Base-by-base conservation (phyloP, 1,139 yeast genomes). In the Yarrowia galli region DNA sequence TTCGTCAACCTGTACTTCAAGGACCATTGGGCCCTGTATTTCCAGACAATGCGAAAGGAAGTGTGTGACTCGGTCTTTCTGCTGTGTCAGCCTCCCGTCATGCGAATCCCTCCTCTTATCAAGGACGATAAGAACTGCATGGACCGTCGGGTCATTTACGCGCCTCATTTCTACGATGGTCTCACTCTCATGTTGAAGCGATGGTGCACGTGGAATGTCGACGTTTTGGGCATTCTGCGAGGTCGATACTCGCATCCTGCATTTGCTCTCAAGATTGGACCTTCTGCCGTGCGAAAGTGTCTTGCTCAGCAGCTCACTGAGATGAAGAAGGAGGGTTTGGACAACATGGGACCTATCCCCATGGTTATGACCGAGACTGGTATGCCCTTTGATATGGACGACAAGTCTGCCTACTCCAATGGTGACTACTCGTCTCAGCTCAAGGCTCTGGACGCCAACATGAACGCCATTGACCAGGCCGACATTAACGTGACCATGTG, bases 381-480 rank as follows among this genome's bases (percentile, higher is more conserved):
- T 1, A 90, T 91, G 91, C 97, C 97, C 3, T 90, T 89, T 77
- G 97, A 92, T 76, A 89, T 92, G 96, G 92, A 91, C 75, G 82
- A 85, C 68, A 89, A 89, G 72, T 80, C 78, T 53, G 88, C 97
- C 0, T 91, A 85, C 74, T 75, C 77, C 5, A 82, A 81, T 69
- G 90, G 91, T 0, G 84, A 85, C 70, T 91, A 86, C 74, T 78
- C 82, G 13, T 83, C 91, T 0, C 97, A 92, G 74, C 88, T 89
- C 2, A 80, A 84, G 23, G 97, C 97, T 0, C 79, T 89, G 73
- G 97, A 92, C 79, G 95, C 96, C 0, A 75, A 91, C 38, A 84
- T 89, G 23, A 85, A 80, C 72, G 97, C 95, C 0, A 77, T 92
- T 65, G 97, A 92, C 75, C 88, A 88, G 0, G 83, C 86, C 70